Base-by-base conservation (phyloP, 2,329 filamentous ascomycete genomes). In the Metarhizium guizhouense region DNA sequence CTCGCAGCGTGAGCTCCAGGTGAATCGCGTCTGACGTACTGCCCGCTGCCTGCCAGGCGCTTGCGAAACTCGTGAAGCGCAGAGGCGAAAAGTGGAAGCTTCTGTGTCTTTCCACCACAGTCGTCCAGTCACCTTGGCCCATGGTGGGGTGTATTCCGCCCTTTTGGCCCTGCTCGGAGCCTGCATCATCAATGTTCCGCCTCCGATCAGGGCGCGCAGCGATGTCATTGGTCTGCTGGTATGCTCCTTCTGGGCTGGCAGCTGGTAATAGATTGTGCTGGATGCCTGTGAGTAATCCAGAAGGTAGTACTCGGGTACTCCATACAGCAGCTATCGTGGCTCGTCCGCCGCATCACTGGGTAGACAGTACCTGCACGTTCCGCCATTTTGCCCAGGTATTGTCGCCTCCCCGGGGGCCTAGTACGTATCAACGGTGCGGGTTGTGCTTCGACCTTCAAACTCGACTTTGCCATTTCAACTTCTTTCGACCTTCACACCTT, bases 131-230 rank as follows among this genome's bases (percentile, higher is more conserved):
- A 16, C 10, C 6, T 34, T 34, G 25, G n/a, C n/a, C n/a, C 13
- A 11, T 47, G 8, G 20, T 8, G n/a, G 18, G 43, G 56, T 53
- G 55, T 51, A 50, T 57, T 53, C 53, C 45, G 49, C 64, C 61
- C 57, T 61, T 58, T 40, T 51, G 42, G 8, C 42, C 6, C 11
- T 42, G 36, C 55, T 47, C 42, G 20, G 29, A 51, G 16, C 38
- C 47, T 61, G 70, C 60, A 70, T 62, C 61, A 72, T 67, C 55
- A 60, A 70, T 73, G 56, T 68, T 72, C 71, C 71, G 71, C 55
- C 59, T 66, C 68, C 62, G 51, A 45, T 47, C 60, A 64, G 57
- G 62, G 61, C 60, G 57, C 61, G 6, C 52, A 57, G 62, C 62
- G 60, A 61, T 69, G 63, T 67, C 64, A 73, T 73, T 73, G 70